Evolutionary conservation across 1,284 basidiomycete genomes (phyloP).

Genomic region (Porogramme epimiltina): DNA sequence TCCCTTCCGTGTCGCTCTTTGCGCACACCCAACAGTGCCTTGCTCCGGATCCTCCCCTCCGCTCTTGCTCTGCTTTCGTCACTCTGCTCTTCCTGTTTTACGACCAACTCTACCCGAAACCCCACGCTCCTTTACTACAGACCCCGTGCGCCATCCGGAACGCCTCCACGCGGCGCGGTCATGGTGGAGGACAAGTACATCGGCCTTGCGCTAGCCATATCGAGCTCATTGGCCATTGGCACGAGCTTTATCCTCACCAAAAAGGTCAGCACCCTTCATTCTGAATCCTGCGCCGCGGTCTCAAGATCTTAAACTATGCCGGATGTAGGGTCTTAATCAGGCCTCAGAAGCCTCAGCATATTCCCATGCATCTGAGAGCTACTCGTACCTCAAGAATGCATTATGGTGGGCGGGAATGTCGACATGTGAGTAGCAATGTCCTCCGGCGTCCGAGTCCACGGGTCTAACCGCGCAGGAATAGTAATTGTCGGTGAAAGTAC

Average conservation of each 20-base stretch:
- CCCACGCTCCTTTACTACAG: slow-evolving; percentile 17
- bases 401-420: slow-evolving; percentile 99
- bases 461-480: slow-evolving; percentile 34
- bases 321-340: slow-evolving; percentile 76
- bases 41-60: not conserved
- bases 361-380: slow-evolving; percentile 72
- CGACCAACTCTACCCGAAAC: not conserved
- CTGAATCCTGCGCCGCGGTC: not conserved
- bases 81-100: not conserved
- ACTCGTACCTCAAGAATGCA: slow-evolving; percentile 88
- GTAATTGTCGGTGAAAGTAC: slow-evolving; percentile 90
- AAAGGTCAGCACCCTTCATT: slow-evolving; percentile 60
- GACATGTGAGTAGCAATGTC: slow-evolving; percentile 67
- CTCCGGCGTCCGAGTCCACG: not conserved
- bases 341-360: slow-evolving; percentile 62
- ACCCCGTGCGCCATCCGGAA: not conserved
- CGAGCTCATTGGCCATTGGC: slow-evolving; percentile 84
- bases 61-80: not conserved
- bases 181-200: slow-evolving; percentile 94
- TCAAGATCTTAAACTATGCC: too few species aligned
- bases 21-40: not conserved
- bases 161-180: not conserved
- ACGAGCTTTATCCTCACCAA: slow-evolving; percentile 96
- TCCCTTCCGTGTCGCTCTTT: not conserved
- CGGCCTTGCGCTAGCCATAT: slow-evolving; percentile 83